These are phyloP conservation scores for Phytophthora syringae DNA, from an alignment of 352 stramenopile genomes.

Conservation along the genomic window DNA sequence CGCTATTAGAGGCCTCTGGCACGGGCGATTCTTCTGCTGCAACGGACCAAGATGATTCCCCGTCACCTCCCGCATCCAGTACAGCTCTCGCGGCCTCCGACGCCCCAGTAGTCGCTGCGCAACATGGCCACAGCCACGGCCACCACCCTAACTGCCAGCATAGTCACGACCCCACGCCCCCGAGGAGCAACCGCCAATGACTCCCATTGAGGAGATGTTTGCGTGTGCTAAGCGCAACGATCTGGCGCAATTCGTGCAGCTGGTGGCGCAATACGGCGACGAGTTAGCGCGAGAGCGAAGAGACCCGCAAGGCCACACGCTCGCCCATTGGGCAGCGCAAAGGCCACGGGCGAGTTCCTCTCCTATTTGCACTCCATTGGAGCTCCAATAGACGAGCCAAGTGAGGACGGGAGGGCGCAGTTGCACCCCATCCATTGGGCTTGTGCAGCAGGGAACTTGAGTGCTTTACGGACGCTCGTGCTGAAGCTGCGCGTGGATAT, in stretches of 20 bases:
- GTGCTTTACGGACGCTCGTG: constrained; percentile 64
- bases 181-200: constrained; percentile 29
- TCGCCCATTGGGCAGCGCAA: constrained; percentile 78
- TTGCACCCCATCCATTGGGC: constrained; percentile 89
- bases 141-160: constrained; percentile 31
- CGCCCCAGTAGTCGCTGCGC: constrained; percentile 4
- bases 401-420: constrained; percentile 53
- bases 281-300: constrained; percentile 42
- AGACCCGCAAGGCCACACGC: constrained; percentile 73
- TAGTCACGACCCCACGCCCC: constrained; percentile 4
- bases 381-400: constrained; percentile 65
- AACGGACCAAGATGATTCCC: background rate
- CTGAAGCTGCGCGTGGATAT: constrained; percentile 67
- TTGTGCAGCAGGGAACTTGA: constrained; percentile 76
- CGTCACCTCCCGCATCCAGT: constrained; percentile 3
- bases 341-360: constrained; percentile 60
- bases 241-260: constrained; percentile 54
- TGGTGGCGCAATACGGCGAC: constrained; percentile 52
- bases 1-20: constrained; percentile 17
- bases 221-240: constrained; percentile 66
- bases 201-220: constrained; percentile 72
- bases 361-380: constrained; percentile 52
- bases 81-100: background rate
- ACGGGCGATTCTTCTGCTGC: background rate
- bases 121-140: constrained; percentile 31